Percentiles rank a stretch among this genome's conserved stretches.
Evolutionary conservation across 305 asterid species (phyloP).

Genomic region (Fraxinus latifolia): DNA sequence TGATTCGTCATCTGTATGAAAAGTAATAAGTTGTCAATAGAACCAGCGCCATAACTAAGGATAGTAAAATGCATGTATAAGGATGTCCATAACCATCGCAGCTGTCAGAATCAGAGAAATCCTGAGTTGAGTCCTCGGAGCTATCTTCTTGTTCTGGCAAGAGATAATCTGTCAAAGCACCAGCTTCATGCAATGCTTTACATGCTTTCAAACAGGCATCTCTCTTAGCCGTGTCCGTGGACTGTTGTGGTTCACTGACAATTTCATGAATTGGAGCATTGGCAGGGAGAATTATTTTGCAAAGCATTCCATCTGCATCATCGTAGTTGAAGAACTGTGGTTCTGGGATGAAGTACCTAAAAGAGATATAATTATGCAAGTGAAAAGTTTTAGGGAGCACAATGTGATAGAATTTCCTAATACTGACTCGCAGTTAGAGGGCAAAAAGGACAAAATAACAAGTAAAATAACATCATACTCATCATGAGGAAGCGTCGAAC

Average conservation of each 20-base stretch:
- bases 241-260: slow-evolving; percentile 60
- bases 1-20: slow-evolving; percentile 60
- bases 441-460: slow-evolving; percentile 18
- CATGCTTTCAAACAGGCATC: slow-evolving; percentile 95
- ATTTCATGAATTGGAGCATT: slow-evolving; percentile 81
- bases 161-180: slow-evolving; percentile 88
- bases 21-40: slow-evolving; percentile 23
- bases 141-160: slow-evolving; percentile 69
- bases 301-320: slow-evolving; percentile 64
- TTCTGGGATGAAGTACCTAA: slow-evolving; percentile 78
- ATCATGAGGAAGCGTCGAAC: slow-evolving; percentile 91
- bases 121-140: slow-evolving; percentile 43
- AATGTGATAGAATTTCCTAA: slow-evolving; percentile 14
- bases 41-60: slow-evolving; percentile 22
- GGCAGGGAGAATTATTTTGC: slow-evolving; percentile 75
- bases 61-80: slow-evolving; percentile 22
- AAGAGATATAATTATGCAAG: slow-evolving; percentile 20
- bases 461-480: slow-evolving; percentile 60
- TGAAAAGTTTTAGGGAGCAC: neutral
- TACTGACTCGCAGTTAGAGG: slow-evolving; percentile 8
- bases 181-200: slow-evolving; percentile 74
- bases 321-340: slow-evolving; percentile 68
- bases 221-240: slow-evolving; percentile 71
- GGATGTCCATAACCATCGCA: slow-evolving; percentile 52
- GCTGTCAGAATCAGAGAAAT: slow-evolving; percentile 53